Conservation (phyloP, 176 grass and related monocot genomes). For the Triticum monococcum region DNA sequence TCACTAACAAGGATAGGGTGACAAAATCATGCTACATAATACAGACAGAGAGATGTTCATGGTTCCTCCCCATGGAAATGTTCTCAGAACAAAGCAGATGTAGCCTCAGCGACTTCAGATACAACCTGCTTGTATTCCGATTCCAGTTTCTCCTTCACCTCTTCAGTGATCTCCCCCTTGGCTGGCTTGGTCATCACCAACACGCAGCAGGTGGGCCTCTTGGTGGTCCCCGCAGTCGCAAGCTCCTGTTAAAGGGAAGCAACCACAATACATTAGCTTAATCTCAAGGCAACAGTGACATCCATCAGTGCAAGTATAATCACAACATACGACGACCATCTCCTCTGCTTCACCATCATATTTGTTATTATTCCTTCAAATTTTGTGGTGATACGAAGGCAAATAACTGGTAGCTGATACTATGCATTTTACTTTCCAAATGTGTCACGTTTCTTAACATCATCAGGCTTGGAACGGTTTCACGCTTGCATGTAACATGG, state of each 20-base stretch:
- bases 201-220: slow-evolving; percentile 88
- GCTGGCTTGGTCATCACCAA: slow-evolving; percentile 72
- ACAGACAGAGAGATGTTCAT: background rate
- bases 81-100: slow-evolving; percentile 65
- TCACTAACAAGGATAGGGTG: background rate
- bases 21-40: slow-evolving; percentile 20
- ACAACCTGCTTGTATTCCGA: slow-evolving; percentile 64
- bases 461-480: background rate
- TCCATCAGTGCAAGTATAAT: background rate
- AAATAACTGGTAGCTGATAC: background rate
- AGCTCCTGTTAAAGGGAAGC: slow-evolving; percentile 55
- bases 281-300: background rate
- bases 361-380: too few relatives aligned
- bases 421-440: background rate
- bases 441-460: background rate
- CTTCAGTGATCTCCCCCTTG: slow-evolving; percentile 77
- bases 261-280: slow-evolving; percentile 4
- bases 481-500: background rate
- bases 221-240: slow-evolving; percentile 72
- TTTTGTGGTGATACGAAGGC: background rate
- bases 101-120: slow-evolving; percentile 54
- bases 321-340: background rate
- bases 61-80: background rate
- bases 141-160: slow-evolving; percentile 83
- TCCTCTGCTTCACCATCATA: background rate